Percentiles rank a stretch among this genome's conserved stretches.
Conservation (phyloP, 345 rosid genomes). For the Orychophragmus violaceus region DNA sequence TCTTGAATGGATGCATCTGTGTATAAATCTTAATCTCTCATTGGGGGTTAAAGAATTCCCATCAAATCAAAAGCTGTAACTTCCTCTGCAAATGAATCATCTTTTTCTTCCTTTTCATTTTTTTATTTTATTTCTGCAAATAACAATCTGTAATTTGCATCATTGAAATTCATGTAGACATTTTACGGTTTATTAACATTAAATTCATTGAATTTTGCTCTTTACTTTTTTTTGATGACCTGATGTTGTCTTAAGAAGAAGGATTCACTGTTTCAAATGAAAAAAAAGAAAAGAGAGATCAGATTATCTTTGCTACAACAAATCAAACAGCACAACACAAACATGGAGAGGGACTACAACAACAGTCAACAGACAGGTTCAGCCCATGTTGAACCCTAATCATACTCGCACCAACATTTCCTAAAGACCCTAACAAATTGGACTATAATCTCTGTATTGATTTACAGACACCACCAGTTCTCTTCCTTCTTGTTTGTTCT, state of each 20-base stretch:
- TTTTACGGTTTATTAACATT: conserved; percentile 45
- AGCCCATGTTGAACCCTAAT: conserved; percentile 64
- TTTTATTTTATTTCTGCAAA: conserved; percentile 33
- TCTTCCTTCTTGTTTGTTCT: conserved; percentile 8
- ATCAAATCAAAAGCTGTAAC: conserved; percentile 58
- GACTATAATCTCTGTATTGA: conserved; percentile 37
- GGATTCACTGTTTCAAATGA: background rate
- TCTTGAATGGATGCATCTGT: conserved; percentile 13
- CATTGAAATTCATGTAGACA: conserved; percentile 64
- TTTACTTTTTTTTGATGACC: conserved; percentile 4
- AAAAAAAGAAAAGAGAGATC: background rate
- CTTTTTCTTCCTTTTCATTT: background rate
- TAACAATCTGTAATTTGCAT: conserved; percentile 71
- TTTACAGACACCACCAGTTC: conserved; percentile 44
- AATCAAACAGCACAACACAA: conserved; percentile 18
- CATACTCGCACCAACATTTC: conserved; percentile 26
- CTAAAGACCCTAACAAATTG: conserved; percentile 26
- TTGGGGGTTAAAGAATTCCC: conserved; percentile 31
- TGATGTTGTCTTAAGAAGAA: conserved; percentile 11
- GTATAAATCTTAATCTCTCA: conserved; percentile 30
- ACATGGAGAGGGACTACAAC: conserved; percentile 18
- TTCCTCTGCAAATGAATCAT: conserved; percentile 36
- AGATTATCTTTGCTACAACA: conserved; percentile 19
- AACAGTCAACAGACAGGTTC: conserved; percentile 40
- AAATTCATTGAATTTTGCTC: conserved; percentile 71